Conservation (phyloP, 106 monocot genomes). For the Acorus calamus region DNA sequence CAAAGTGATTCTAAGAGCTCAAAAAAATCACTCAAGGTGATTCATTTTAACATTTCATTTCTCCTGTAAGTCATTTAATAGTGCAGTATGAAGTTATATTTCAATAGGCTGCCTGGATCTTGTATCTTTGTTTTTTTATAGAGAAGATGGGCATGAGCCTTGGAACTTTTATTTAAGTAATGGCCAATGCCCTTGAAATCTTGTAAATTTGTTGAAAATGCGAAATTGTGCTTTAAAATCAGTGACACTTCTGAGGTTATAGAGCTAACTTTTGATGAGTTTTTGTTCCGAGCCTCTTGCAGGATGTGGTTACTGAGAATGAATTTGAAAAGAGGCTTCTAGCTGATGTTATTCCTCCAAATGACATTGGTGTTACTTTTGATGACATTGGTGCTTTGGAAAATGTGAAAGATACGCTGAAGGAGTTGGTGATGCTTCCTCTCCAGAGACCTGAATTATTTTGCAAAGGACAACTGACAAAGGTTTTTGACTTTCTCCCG, state of each 20-base stretch:
- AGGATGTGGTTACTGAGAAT: constrained; percentile 32
- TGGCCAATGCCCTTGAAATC: background rate
- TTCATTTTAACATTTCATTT: background rate
- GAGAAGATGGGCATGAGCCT: no score
- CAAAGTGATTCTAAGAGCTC: constrained; percentile 57
- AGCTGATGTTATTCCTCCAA: constrained; percentile 31
- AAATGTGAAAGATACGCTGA: constrained; percentile 22
- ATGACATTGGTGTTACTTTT: constrained; percentile 24
- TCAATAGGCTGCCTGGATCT: no score
- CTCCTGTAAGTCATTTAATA: background rate
- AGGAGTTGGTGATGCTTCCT: constrained; percentile 42
- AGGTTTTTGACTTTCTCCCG: constrained; percentile 7
- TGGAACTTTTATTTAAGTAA: background rate
- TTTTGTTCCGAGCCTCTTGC: background rate
- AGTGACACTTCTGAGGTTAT: no score
- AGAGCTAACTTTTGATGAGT: no score
- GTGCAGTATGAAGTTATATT: no score
- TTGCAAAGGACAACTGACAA: constrained; percentile 36
- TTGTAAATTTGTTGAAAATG: background rate
- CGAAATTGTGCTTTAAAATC: no score
- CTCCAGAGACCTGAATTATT: constrained; percentile 37
- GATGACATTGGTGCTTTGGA: background rate
- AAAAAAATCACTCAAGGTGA: constrained; percentile 78
- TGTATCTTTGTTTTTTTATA: no score
- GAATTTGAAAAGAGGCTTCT: constrained; percentile 18